Conservation (phyloP, 73 alveolate genomes). For the Diophrys appendiculata region DNA sequence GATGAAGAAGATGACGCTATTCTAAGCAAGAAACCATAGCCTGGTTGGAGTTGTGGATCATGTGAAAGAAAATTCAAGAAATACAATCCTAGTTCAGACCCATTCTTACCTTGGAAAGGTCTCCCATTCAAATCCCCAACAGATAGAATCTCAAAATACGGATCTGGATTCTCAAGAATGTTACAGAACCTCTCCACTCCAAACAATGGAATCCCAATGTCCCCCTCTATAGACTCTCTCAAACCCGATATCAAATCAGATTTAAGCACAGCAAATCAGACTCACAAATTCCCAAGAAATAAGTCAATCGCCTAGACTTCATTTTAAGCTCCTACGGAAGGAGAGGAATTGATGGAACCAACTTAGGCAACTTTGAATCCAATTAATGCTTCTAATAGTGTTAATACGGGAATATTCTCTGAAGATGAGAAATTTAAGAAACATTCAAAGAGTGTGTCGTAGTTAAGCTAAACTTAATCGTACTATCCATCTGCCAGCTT, state of each 20-base stretch:
- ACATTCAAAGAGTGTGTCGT: not conserved
- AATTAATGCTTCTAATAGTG: not conserved
- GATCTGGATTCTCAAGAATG: not conserved
- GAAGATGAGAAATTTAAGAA: not conserved
- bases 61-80: not conserved
- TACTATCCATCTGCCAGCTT: not conserved
- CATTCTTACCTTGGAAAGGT: not conserved
- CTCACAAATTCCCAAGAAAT: not conserved
- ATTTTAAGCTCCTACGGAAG: not conserved
- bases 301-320: not conserved
- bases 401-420: not conserved
- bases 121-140: not conserved
- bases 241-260: too few species aligned
- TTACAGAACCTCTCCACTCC: not conserved
- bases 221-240: too few species aligned
- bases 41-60: not conserved
- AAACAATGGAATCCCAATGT: too few species aligned
- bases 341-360: not conserved
- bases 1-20: not conserved
- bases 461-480: not conserved
- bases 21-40: not conserved
- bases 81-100: not conserved
- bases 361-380: not conserved
- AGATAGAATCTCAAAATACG: not conserved
- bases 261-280: too few species aligned